phyloP scores from a whole-genome alignment of 768 basidiomycete genomes.

The Mycena crocata region DNA sequence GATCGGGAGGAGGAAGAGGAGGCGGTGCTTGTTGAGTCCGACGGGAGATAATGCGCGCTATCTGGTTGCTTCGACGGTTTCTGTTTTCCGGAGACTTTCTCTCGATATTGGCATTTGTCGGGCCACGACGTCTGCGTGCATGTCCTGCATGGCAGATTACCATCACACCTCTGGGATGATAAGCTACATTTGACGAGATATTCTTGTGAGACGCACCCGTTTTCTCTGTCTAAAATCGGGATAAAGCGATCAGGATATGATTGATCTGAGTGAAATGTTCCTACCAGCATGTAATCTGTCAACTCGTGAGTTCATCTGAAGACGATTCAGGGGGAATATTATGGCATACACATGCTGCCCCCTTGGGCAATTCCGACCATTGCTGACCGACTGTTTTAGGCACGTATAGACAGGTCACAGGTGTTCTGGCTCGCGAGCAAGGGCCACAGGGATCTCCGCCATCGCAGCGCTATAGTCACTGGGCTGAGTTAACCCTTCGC shows the following conservation, averaged over 20 bases:
- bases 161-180: slow-evolving; percentile 28
- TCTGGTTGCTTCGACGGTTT: not conserved
- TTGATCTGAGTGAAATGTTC: not conserved
- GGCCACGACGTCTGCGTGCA: slow-evolving; percentile 18
- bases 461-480: slow-evolving; percentile 28
- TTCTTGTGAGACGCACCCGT: slow-evolving; percentile 12
- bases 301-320: not conserved
- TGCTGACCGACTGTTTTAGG: slow-evolving; percentile 30
- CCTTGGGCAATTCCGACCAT: slow-evolving; percentile 32
- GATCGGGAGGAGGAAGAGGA: slow-evolving; percentile 16
- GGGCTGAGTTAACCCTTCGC: not conserved
- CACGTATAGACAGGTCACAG: slow-evolving; percentile 28
- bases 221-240: slow-evolving; percentile 26
- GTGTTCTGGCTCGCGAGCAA: slow-evolving; percentile 30
- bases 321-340: not conserved
- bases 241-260: not conserved
- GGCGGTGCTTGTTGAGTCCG: slow-evolving; percentile 20
- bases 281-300: slow-evolving; percentile 27
- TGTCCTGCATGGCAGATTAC: slow-evolving; percentile 24
- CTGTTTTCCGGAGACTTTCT: slow-evolving; percentile 4
- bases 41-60: not conserved
- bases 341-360: slow-evolving; percentile 28
- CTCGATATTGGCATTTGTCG: slow-evolving; percentile 31
- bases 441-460: slow-evolving; percentile 31
- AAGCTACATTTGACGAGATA: not conserved